phyloP scores from a whole-genome alignment of 768 basidiomycete genomes.

The Tylopilus balloui region DNA sequence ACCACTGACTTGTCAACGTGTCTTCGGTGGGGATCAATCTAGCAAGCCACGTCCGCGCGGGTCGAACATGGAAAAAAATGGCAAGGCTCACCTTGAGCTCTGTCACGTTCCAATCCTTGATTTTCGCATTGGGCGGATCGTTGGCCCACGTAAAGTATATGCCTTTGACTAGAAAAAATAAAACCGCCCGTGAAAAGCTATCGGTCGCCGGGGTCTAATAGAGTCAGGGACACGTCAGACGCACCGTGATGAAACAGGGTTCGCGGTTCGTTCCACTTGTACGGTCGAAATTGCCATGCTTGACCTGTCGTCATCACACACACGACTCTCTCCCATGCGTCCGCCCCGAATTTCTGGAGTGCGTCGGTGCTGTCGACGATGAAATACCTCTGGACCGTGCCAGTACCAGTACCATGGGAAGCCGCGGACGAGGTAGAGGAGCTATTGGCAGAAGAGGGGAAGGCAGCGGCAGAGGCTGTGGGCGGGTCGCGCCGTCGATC shows the following conservation, averaged over 20 bases:
- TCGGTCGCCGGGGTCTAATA: no score
- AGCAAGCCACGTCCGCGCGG: not conserved
- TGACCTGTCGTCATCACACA: slow-evolving; percentile 99
- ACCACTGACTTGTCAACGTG: slow-evolving; percentile 94
- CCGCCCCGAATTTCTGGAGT: slow-evolving; percentile 83
- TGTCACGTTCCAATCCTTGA: slow-evolving; percentile 96
- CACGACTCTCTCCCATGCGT: slow-evolving; percentile 95
- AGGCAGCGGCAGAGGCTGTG: slow-evolving; percentile 19
- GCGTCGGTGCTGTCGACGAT: slow-evolving; percentile 93
- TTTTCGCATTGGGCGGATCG: slow-evolving; percentile 82
- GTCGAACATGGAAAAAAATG: not conserved
- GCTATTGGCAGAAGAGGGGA: slow-evolving; percentile 6
- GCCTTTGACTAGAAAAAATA: slow-evolving; percentile 96
- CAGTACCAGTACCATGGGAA: slow-evolving; percentile 23
- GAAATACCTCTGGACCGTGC: slow-evolving; percentile 60
- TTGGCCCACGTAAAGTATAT: slow-evolving; percentile 94
- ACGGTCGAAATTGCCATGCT: slow-evolving; percentile 95
- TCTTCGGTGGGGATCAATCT: slow-evolving; percentile 88
- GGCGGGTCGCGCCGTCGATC: slow-evolving; percentile 70
- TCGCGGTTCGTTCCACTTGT: slow-evolving; percentile 94
- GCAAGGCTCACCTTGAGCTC: slow-evolving; percentile 67
- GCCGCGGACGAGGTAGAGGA: slow-evolving; percentile 1
- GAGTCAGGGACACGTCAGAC: not conserved
- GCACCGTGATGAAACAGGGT: slow-evolving; percentile 90
- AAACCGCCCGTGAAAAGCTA: not conserved